These are phyloP conservation scores for Nemania sp. DNA, from an alignment of 2,329 filamentous ascomycete genomes.

Conservation along the genomic window DNA sequence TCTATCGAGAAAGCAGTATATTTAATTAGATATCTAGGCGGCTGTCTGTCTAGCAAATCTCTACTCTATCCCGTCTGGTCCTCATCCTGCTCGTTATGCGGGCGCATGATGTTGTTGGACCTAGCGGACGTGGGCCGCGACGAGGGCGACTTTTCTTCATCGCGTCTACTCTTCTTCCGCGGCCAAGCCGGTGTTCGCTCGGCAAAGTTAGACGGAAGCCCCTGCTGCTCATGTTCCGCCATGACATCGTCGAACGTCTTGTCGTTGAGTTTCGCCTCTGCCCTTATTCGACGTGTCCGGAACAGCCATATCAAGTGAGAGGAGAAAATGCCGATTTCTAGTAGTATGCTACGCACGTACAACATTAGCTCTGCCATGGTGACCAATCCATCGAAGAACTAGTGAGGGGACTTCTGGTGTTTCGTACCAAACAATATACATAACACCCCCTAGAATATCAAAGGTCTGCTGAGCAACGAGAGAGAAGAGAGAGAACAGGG, in stretches of 20 bases:
- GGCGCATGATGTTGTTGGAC: neutral
- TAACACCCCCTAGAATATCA: slow-evolving; percentile 61
- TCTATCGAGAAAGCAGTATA: too few relatives aligned
- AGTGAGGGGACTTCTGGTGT: neutral
- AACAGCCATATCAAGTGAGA: slow-evolving; percentile 63
- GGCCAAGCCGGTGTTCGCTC: slow-evolving; percentile 34
- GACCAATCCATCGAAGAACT: neutral
- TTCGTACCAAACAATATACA: slow-evolving; percentile 63
- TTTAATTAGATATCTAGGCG: slow-evolving; percentile 1
- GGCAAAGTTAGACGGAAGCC: slow-evolving; percentile 43
- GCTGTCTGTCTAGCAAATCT: too few relatives aligned
- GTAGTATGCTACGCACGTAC: slow-evolving; percentile 47
- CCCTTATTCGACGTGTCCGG: slow-evolving; percentile 56
- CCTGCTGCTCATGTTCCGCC: slow-evolving; percentile 40
- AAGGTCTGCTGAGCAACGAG: slow-evolving; percentile 64
- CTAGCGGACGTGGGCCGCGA: neutral
- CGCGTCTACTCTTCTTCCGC: slow-evolving; percentile 15
- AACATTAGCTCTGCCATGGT: slow-evolving; percentile 4
- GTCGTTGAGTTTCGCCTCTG: slow-evolving; percentile 53
- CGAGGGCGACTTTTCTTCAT: slow-evolving; percentile 17
- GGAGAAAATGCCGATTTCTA: slow-evolving; percentile 63
- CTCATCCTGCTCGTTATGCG: neutral
- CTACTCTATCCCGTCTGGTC: neutral
- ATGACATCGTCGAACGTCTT: slow-evolving; percentile 59
- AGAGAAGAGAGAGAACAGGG: slow-evolving; percentile 66